Percentiles rank a stretch among this genome's conserved stretches.
phyloP scores from a whole-genome alignment of 331 rosid species.

The Rhamnella rubrinervis region DNA sequence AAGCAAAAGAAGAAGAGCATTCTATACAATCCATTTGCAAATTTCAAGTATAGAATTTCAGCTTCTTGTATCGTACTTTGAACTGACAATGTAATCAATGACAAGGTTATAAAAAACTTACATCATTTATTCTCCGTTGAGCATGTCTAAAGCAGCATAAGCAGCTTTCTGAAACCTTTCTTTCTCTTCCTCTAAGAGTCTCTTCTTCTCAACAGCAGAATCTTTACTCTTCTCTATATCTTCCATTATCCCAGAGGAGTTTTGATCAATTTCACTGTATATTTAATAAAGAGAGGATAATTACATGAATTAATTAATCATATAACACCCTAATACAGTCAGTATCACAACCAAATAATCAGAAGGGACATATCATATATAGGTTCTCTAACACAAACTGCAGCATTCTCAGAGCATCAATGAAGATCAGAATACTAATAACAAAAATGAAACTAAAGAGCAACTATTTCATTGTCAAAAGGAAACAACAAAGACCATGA shows the following conservation, averaged over 20 bases:
- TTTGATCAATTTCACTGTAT: conserved; percentile 64
- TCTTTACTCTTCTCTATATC: conserved; percentile 70
- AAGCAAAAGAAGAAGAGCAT: too few relatives aligned
- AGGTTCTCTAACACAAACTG: too few relatives aligned
- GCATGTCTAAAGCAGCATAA: conserved; percentile 65
- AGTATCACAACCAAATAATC: too few relatives aligned
- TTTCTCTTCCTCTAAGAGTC: conserved; percentile 62
- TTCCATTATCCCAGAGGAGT: conserved; percentile 50
- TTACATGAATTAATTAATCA: background rate
- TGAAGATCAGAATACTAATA: too few relatives aligned
- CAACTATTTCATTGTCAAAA: too few relatives aligned
- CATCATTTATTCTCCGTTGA: conserved; percentile 46
- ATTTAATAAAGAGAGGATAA: background rate
- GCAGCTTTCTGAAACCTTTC: conserved; percentile 79
- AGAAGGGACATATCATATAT: too few relatives aligned
- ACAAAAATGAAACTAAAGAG: too few relatives aligned
- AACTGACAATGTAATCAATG: background rate
- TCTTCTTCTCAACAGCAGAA: conserved; percentile 62
- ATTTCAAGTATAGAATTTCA: conserved; percentile 3
- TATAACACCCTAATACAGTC: background rate
- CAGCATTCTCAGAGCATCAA: too few relatives aligned
- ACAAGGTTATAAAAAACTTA: conserved; percentile 18
- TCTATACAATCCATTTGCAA: too few relatives aligned
- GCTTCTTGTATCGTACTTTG: background rate
- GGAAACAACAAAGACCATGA: too few relatives aligned